These are phyloP conservation scores for Sarocladium oryzae DNA, from an alignment of 2,329 filamentous ascomycete species.

Conservation along the genomic window DNA sequence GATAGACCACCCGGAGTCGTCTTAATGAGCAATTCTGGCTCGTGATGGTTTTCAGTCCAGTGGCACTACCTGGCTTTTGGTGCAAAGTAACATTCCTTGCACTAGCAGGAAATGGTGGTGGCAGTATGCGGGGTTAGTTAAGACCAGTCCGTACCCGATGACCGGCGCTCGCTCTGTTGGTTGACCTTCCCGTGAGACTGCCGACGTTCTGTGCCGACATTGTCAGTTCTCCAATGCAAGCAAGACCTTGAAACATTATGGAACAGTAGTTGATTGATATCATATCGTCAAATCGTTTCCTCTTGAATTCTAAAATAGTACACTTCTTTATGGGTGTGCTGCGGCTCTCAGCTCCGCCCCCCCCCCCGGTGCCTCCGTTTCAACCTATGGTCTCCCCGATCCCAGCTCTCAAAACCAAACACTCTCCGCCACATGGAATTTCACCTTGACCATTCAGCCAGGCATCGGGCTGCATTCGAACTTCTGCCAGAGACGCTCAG, in stretches of 20 bases:
- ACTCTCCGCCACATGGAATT: neutral
- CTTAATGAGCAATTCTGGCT: too few relatives aligned
- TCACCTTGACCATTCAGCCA: too few relatives aligned
- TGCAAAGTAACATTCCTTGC: too few relatives aligned
- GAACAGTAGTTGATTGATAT: too few relatives aligned
- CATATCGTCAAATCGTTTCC: slow-evolving; percentile 3
- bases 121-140: slow-evolving; percentile 5
- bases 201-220: too few relatives aligned
- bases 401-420: too few relatives aligned
- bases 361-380: neutral
- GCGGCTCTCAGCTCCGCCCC: neutral
- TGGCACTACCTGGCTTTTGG: too few relatives aligned
- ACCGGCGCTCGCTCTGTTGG: slow-evolving; percentile 4
- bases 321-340: neutral
- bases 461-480: too few relatives aligned
- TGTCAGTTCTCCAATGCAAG: too few relatives aligned
- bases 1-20: too few relatives aligned
- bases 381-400: neutral
- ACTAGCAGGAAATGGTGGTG: slow-evolving; percentile 3
- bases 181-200: too few relatives aligned
- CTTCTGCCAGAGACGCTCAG: slow-evolving; percentile 2
- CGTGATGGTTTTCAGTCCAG: neutral
- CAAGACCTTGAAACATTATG: too few relatives aligned
- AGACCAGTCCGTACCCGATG: neutral
- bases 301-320: slow-evolving; percentile 7